Evolutionary conservation across 208 protist genomes (phyloP).

Genomic region (Leishmania aethiopica): DNA sequence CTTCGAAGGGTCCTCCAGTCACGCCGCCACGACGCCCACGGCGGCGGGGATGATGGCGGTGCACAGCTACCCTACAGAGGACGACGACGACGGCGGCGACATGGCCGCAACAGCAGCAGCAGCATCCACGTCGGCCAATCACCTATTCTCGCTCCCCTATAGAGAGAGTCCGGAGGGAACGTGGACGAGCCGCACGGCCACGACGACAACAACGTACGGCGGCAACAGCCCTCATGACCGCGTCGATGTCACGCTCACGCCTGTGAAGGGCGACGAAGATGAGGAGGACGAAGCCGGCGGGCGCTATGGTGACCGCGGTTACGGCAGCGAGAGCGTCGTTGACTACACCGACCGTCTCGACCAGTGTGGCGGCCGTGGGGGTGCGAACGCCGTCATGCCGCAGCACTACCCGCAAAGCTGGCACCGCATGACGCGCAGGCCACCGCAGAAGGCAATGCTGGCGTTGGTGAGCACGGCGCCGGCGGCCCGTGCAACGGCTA

Average conservation of each 20-base stretch:
- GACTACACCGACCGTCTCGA: neutral
- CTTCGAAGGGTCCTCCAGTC: neutral
- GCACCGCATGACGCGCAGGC: neutral
- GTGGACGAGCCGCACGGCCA: constrained; percentile 4
- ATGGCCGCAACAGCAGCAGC: neutral
- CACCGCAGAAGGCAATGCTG: neutral
- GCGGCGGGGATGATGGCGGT: neutral
- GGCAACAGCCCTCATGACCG: neutral
- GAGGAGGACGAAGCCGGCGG: neutral
- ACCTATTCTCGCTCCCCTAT: neutral
- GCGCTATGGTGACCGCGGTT: neutral
- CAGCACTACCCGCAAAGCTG: constrained; percentile 1
- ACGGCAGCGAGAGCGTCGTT: neutral
- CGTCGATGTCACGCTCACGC: neutral
- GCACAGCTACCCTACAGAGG: neutral
- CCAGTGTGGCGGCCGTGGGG: neutral
- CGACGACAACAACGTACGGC: neutral
- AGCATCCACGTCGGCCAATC: neutral
- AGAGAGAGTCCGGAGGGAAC: neutral
- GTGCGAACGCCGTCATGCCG: neutral
- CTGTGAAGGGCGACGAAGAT: constrained; percentile 5
- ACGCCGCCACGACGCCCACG: constrained; percentile 3
- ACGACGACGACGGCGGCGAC: neutral
- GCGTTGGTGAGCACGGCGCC: neutral
- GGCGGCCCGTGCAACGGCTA: neutral